phyloP scores from a whole-genome alignment of 176 grass and related monocot genomes.

The Guadua angustifolia region DNA sequence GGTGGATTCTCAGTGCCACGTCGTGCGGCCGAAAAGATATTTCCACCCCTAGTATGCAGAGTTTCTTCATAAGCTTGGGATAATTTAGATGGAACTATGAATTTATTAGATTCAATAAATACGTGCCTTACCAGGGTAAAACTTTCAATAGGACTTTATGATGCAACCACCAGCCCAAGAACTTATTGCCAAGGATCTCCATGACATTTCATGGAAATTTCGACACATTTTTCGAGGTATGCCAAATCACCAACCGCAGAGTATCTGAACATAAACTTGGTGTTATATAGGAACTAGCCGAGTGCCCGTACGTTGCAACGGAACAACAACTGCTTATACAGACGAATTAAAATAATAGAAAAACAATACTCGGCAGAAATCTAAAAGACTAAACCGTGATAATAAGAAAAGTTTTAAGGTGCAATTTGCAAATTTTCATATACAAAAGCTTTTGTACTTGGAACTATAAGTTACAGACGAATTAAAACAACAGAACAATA shows the following conservation, averaged over 20 bases:
- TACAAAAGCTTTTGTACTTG: too few species aligned
- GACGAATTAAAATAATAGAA: too few species aligned
- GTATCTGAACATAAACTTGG: constrained; percentile 29
- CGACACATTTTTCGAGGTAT: constrained; percentile 92
- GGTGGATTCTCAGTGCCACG: constrained; percentile 97
- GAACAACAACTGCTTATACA: too few species aligned
- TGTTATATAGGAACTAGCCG: not conserved
- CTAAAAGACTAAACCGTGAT: too few species aligned
- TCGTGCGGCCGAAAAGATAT: constrained; percentile 96
- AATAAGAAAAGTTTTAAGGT: too few species aligned
- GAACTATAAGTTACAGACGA: too few species aligned
- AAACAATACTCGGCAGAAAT: too few species aligned
- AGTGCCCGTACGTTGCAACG: too few species aligned
- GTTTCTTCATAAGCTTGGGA: constrained; percentile 29
- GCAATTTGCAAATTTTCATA: too few species aligned
- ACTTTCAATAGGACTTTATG: constrained; percentile 83
- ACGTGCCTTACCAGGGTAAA: constrained; percentile 65
- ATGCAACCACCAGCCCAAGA: constrained; percentile 99
- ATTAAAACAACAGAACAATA: too few species aligned
- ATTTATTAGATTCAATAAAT: constrained; percentile 50
- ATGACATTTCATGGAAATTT: constrained; percentile 96
- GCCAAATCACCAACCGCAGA: not conserved
- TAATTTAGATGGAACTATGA: constrained; percentile 29
- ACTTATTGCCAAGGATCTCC: constrained; percentile 88
- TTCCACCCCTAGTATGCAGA: constrained; percentile 87